phyloP scores from a whole-genome alignment of 768 basidiomycete species.

The Pulveroboletus frians region DNA sequence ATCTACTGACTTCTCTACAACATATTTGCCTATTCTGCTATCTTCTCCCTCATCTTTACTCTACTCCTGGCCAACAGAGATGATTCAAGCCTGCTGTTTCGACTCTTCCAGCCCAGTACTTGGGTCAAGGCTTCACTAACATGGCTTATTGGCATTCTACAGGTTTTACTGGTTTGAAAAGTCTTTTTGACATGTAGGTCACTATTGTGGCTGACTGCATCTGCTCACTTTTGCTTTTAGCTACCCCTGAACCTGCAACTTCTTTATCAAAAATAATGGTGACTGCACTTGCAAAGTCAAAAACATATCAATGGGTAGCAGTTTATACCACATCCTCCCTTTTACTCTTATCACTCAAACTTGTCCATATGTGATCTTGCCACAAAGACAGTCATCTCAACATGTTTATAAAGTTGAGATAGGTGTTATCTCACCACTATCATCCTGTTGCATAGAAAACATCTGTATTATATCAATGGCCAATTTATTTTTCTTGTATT shows the following conservation, averaged over 20 bases:
- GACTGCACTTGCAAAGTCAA: slow-evolving; percentile 42
- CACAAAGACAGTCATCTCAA: no score
- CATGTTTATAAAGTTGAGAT: no score
- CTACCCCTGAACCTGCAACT: slow-evolving; percentile 41
- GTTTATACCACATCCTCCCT: slow-evolving; percentile 42
- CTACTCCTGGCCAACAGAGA: slow-evolving; percentile 28
- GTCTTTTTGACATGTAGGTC: slow-evolving; percentile 50
- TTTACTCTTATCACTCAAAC: no score
- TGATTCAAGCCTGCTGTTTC: slow-evolving; percentile 23
- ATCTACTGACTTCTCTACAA: slow-evolving; percentile 53
- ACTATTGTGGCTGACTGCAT: not conserved
- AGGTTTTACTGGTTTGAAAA: slow-evolving; percentile 55
- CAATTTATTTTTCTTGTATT: no score
- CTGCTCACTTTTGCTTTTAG: slow-evolving; percentile 26
- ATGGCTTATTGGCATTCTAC: slow-evolving; percentile 54
- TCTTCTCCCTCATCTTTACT: slow-evolving; percentile 42
- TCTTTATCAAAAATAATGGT: slow-evolving; percentile 50
- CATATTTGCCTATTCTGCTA: slow-evolving; percentile 48
- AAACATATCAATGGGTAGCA: slow-evolving; percentile 40
- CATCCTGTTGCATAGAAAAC: no score
- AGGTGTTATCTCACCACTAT: no score
- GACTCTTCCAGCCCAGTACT: slow-evolving; percentile 42
- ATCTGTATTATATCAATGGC: no score
- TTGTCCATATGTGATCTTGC: no score
- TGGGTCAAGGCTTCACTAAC: slow-evolving; percentile 36